Conservation (phyloP, 805 yeast species). For the Saccharomyces jurei region DNA sequence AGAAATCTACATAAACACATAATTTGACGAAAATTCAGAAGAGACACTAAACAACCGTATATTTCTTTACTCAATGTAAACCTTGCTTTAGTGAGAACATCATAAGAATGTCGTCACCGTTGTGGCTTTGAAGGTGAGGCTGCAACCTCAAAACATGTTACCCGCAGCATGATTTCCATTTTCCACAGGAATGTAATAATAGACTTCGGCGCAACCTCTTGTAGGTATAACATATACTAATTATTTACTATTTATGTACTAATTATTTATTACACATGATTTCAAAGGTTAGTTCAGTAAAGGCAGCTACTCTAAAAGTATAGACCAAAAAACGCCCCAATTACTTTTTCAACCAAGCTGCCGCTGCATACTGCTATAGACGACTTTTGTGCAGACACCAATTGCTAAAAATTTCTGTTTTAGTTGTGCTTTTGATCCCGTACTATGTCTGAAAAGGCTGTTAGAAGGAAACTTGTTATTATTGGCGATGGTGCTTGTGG, state of each 20-base stretch:
- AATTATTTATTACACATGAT: neutral
- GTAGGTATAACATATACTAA: neutral
- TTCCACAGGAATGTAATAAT: neutral
- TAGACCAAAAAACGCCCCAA: neutral
- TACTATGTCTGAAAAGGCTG: constrained; percentile 27
- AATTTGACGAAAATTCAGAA: neutral
- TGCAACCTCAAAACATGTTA: neutral
- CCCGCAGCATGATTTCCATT: neutral
- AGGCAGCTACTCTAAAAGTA: neutral
- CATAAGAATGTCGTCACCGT: neutral
- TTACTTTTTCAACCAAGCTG: neutral
- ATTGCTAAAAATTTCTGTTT: neutral
- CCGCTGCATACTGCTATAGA: neutral
- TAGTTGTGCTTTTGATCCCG: neutral
- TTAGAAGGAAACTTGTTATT: constrained; percentile 72
- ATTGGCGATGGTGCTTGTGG: constrained; percentile 97
- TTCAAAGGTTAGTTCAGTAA: neutral
- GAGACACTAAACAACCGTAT: neutral
- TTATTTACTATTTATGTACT: no score
- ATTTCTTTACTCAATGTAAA: neutral
- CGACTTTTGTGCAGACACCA: neutral
- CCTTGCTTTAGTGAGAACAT: neutral
- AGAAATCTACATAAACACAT: neutral
- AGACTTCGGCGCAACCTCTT: neutral
- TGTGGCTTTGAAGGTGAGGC: neutral